phyloP scores from a whole-genome alignment of 345 rosid genomes.

The Linum trigynum region DNA sequence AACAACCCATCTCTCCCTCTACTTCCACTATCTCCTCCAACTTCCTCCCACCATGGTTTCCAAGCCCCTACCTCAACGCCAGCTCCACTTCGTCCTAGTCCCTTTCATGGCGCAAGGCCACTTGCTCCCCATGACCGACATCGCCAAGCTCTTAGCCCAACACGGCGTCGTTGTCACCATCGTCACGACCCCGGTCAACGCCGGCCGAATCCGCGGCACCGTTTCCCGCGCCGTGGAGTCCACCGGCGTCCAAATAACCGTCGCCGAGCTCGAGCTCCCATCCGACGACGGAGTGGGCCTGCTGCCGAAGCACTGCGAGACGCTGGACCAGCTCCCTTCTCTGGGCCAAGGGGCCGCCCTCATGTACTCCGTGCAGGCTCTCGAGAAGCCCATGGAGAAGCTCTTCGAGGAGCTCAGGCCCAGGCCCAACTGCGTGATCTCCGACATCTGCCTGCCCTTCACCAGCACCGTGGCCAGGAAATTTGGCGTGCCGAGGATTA shows the following conservation, averaged over 20 bases:
- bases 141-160: conserved; percentile 7
- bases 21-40: not conserved
- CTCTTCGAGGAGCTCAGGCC: conserved; percentile 2
- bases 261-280: conserved; percentile 4
- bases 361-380: not conserved
- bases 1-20: not conserved
- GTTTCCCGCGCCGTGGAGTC: not conserved
- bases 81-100: conserved; percentile 31
- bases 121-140: conserved; percentile 9
- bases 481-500: conserved; percentile 8
- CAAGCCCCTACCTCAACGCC: not conserved
- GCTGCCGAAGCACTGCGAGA: conserved; percentile 4
- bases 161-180: conserved; percentile 1
- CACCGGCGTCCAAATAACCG: conserved; percentile 1
- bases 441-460: conserved; percentile 9
- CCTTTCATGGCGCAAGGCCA: conserved; percentile 12
- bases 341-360: not conserved
- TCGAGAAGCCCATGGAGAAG: not conserved
- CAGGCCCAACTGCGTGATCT: conserved; percentile 9
- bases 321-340: conserved; percentile 3
- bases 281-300: not conserved
- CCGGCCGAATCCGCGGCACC: not conserved
- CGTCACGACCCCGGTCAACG: not conserved
- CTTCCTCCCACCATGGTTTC: not conserved
- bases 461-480: not conserved